phyloP scores from a whole-genome alignment of 176 grass and related monocot species.

The Echinochloa phyllopogon region DNA sequence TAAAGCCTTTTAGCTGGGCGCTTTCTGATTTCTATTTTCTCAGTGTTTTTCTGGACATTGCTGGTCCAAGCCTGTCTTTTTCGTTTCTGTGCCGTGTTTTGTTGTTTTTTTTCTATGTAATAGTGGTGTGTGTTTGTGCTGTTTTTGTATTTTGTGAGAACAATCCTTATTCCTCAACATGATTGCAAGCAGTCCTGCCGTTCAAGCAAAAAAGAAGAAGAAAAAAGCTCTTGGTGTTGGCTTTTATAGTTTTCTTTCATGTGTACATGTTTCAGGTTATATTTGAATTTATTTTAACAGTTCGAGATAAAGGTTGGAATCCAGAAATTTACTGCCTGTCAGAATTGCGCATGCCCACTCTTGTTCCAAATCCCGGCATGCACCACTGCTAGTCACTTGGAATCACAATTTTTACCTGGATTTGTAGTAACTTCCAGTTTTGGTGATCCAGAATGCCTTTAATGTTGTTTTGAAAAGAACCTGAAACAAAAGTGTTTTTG shows the following conservation, averaged over 20 bases:
- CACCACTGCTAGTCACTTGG: too few relatives aligned
- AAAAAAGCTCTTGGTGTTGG: background rate
- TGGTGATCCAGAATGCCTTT: background rate
- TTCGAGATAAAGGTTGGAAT: slow-evolving; percentile 9
- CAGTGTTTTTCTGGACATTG: background rate
- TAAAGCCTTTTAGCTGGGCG: background rate
- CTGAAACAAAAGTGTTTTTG: background rate
- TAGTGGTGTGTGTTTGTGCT: background rate
- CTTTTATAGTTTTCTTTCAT: slow-evolving; percentile 13
- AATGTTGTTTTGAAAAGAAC: background rate
- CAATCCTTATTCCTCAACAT: background rate
- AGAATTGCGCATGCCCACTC: background rate
- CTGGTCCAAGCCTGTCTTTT: background rate
- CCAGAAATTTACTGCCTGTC: background rate
- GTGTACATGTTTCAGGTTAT: background rate
- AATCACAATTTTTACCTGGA: background rate
- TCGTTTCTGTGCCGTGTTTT: background rate
- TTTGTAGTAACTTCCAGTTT: background rate
- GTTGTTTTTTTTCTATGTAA: background rate
- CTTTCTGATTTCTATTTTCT: background rate
- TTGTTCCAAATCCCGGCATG: background rate
- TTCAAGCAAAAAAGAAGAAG: background rate
- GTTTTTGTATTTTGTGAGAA: background rate
- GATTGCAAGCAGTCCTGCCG: background rate
- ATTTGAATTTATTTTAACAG: background rate